A percentile compares a stretch with the other conserved stretches of the same genome.
Evolutionary conservation across 495 filamentous ascomycete genomes (phyloP).

Genomic region (Penicillium macrosclerotiorum): DNA sequence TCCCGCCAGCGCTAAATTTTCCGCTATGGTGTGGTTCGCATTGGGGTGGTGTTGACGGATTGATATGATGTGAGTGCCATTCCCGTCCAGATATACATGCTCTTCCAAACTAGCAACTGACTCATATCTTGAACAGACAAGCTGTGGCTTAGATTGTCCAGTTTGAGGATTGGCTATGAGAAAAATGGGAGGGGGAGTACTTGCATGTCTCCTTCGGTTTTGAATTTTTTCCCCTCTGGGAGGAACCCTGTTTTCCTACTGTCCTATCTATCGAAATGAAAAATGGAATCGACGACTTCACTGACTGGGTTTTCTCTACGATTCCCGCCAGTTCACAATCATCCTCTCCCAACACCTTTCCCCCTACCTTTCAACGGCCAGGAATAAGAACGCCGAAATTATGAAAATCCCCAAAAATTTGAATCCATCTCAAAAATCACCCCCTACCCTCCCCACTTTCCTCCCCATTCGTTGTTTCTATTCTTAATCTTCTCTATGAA

Average conservation of each 20-base stretch:
- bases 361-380: slow-evolving; percentile 1
- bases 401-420: slow-evolving; percentile 12
- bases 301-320: slow-evolving; percentile 23
- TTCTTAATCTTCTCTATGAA: slow-evolving; percentile 5
- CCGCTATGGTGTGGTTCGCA: slow-evolving; percentile 14
- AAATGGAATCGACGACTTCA: slow-evolving; percentile 39
- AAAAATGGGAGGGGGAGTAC: slow-evolving; percentile 23
- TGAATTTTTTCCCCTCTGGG: slow-evolving; percentile 21
- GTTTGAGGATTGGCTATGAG: slow-evolving; percentile 30
- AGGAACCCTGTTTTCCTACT: slow-evolving; percentile 30
- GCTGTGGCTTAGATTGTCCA: slow-evolving; percentile 30
- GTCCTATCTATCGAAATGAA: slow-evolving; percentile 33
- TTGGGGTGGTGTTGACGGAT: slow-evolving; percentile 27
- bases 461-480: neutral
- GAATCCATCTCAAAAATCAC: slow-evolving; percentile 3
- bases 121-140: slow-evolving; percentile 14
- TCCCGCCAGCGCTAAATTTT: slow-evolving; percentile 61
- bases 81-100: neutral
- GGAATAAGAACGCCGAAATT: slow-evolving; percentile 11
- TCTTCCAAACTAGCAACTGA: neutral
- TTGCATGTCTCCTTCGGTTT: slow-evolving; percentile 19
- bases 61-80: slow-evolving; percentile 32
- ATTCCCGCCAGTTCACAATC: slow-evolving; percentile 18
- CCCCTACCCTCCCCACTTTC: slow-evolving; percentile 3
- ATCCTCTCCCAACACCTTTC: slow-evolving; percentile 12